A percentile compares a stretch with the other conserved stretches of the same genome.
These are phyloP conservation scores for Boletus edulis DNA, from an alignment of 768 basidiomycete species.

Conservation along the genomic window DNA sequence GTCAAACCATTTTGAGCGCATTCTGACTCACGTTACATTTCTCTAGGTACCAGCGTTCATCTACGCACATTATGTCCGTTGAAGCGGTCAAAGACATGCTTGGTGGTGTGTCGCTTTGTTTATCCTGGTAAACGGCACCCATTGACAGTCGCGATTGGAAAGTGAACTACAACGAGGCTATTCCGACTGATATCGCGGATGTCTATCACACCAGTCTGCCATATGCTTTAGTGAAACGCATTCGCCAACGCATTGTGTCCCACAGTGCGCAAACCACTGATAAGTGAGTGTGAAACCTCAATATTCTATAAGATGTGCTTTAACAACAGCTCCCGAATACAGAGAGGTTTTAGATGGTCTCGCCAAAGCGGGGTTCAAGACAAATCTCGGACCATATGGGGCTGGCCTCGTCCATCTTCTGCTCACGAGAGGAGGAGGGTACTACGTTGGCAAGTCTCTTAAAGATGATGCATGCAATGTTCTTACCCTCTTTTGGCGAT, in stretches of 20 bases:
- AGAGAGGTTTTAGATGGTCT: conserved; percentile 40
- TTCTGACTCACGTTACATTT: not conserved
- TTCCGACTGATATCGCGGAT: conserved; percentile 24
- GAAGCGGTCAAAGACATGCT: not conserved
- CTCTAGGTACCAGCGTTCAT: not conserved
- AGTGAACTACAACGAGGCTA: not conserved
- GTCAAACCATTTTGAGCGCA: not conserved
- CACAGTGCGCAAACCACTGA: conserved; percentile 22
- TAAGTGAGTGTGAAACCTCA: conserved; percentile 15
- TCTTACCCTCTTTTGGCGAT: not conserved
- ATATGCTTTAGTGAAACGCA: conserved; percentile 4
- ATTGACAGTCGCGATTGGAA: not conserved
- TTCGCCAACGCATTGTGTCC: conserved; percentile 21
- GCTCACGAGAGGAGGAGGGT: conserved; percentile 34
- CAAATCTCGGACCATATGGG: conserved; percentile 32
- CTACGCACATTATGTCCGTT: not conserved
- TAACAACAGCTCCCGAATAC: not conserved
- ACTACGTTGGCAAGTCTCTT: conserved; percentile 35
- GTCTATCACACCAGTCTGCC: conserved; percentile 16
- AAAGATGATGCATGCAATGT: not conserved
- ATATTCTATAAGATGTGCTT: not conserved
- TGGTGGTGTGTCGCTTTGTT: not conserved
- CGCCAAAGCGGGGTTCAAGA: conserved; percentile 37
- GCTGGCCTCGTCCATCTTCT: conserved; percentile 32
- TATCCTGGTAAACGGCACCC: too few species aligned